These are phyloP conservation scores for Aspergillus sojae DNA, from an alignment of 2,329 filamentous ascomycete species.

Conservation along the genomic window DNA sequence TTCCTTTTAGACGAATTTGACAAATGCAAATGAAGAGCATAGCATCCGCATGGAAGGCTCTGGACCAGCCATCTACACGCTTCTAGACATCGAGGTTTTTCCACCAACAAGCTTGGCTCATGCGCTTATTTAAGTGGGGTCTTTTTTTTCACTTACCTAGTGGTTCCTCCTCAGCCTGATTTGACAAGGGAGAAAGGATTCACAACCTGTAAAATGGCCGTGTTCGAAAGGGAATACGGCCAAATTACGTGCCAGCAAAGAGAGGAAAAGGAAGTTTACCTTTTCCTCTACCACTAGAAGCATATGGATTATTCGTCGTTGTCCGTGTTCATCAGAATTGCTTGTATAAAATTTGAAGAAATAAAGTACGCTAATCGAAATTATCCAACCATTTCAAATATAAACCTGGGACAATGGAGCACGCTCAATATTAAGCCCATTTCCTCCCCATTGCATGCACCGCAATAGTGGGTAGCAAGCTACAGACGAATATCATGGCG, in stretches of 20 bases:
- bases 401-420: not conserved
- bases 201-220: not conserved
- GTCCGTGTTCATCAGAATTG: not conserved
- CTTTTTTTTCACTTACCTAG: not conserved
- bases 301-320: no score
- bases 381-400: not conserved
- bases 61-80: not conserved
- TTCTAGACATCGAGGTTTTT: not conserved
- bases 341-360: not conserved
- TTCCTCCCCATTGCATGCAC: slow-evolving; percentile 17
- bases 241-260: not conserved
- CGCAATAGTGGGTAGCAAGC: slow-evolving; percentile 18
- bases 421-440: slow-evolving; percentile 11
- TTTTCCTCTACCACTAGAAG: not conserved
- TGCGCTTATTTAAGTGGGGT: not conserved
- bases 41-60: not conserved
- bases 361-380: not conserved
- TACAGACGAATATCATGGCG: slow-evolving; percentile 30
- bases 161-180: not conserved
- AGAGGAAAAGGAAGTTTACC: not conserved
- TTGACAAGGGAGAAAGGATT: not conserved
- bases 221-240: not conserved
- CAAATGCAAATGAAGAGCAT: not conserved
- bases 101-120: not conserved
- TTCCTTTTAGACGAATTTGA: not conserved